These are phyloP conservation scores for Carpinus fangiana DNA, from an alignment of 306 rosid genomes.

Conservation along the genomic window DNA sequence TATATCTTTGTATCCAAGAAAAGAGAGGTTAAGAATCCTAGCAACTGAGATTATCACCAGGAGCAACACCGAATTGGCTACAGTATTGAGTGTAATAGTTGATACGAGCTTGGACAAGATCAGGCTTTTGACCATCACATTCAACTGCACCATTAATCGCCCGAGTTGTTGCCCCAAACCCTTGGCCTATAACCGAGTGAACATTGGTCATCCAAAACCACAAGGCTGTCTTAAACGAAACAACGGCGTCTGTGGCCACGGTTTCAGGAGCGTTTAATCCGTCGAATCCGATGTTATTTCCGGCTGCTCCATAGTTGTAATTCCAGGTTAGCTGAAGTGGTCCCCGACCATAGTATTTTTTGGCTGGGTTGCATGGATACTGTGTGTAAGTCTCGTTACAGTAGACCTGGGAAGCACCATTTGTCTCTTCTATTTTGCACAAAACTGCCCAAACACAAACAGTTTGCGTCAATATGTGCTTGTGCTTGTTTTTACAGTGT, in stretches of 20 bases:
- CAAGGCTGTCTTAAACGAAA: conserved; percentile 73
- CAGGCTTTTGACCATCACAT: conserved; percentile 54
- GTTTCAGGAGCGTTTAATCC: conserved; percentile 71
- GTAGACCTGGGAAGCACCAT: conserved; percentile 71
- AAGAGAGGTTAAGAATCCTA: conserved; percentile 5
- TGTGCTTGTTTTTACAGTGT: not conserved
- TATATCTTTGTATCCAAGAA: too few species aligned
- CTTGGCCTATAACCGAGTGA: conserved; percentile 53
- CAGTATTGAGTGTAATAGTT: conserved; percentile 63
- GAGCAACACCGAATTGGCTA: conserved; percentile 56
- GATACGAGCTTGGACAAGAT: conserved; percentile 49
- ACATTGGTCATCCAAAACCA: conserved; percentile 84
- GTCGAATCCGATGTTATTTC: conserved; percentile 54
- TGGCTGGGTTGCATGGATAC: conserved; percentile 62
- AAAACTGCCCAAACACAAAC: conserved; percentile 41
- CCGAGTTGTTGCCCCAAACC: conserved; percentile 82
- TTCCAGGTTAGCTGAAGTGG: conserved; percentile 90
- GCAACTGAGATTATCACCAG: conserved; percentile 72
- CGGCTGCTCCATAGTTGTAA: conserved; percentile 80
- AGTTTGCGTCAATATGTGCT: not conserved
- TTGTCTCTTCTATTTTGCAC: conserved; percentile 82
- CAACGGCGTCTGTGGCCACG: conserved; percentile 47
- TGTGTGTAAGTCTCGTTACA: conserved; percentile 60
- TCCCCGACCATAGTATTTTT: conserved; percentile 81
- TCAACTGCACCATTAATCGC: conserved; percentile 82